Evolutionary conservation across 805 yeast species (phyloP), one percentile per base, ranked within the genome.

Genomic region (Candida schatavii): DNA sequence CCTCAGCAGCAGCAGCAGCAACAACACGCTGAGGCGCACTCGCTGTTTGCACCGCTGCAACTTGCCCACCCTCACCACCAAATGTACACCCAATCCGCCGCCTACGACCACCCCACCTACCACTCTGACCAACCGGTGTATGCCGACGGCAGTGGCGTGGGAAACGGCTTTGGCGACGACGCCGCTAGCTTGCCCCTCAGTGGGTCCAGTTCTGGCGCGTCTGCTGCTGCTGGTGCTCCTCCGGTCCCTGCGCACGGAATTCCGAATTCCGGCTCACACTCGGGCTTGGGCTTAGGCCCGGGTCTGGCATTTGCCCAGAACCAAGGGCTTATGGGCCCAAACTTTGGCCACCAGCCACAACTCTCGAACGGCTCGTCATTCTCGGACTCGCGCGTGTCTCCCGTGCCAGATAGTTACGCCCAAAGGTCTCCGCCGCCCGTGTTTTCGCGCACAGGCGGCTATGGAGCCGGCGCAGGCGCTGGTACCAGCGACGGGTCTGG

Each of bases 381-480:
- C 23, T 36, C 39, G 10, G 30, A 23, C 14, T 27, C 27, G n/a
- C 10, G 7, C 11, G 18, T 17, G 29, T 6, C 29, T 5, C 11
- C 22, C 11, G 15, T 11, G 4, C 17, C 18, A 4, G 31, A 6
- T 14, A 42, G 7, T 51, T 51, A 25, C 54, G 52, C 33, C 58
- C 60, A 14, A 41, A 31, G 35, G 26, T 55, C 63, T 10, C 64
- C 65, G 11, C 64, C 67, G 3, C 60, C 64, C 13, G 58, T 55
- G 5, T 55, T 57, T 49, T 28, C 35, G 25, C 36, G 37, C 18
- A 6, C 27, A 7, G 27, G 27, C 28, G 27, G n/a, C 19, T 17
- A 34, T 26, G 37, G 4, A 6, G 25, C 22, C 22, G 43, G 28
- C 31, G 21, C 39, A 31, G 14, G 13, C 25, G 27, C 17, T 20